Evolutionary conservation across 2,329 filamentous ascomycete genomes (phyloP).

Genomic region (Neonectria faginata): DNA sequence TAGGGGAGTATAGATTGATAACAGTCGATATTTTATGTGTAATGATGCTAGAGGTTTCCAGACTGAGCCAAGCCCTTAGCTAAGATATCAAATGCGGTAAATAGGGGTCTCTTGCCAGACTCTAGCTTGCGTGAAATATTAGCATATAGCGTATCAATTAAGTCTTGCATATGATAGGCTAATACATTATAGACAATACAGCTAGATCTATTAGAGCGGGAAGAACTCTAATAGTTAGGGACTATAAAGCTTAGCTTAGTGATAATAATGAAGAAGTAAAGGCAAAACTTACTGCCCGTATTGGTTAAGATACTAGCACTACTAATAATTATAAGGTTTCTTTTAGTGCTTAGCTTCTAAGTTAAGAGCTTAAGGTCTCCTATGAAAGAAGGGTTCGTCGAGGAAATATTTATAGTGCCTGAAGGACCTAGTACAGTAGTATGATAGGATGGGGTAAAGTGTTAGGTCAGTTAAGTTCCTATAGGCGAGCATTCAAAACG

Average conservation of each 20-base stretch:
- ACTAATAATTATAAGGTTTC: background rate
- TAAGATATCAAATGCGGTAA: background rate
- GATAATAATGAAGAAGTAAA: background rate
- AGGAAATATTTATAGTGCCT: too few relatives aligned
- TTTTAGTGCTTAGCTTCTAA: background rate
- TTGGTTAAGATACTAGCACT: background rate
- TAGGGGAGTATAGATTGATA: background rate
- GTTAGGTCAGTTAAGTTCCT: too few relatives aligned
- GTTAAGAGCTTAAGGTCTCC: too few relatives aligned
- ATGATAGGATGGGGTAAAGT: too few relatives aligned
- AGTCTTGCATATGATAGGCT: background rate
- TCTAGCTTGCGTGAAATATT: background rate
- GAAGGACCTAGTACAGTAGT: too few relatives aligned
- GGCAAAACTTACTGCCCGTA: background rate
- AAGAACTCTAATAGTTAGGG: background rate
- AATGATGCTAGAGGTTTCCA: background rate
- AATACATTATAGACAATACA: background rate
- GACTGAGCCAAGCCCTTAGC: background rate
- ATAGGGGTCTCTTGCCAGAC: background rate
- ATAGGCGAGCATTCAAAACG: too few relatives aligned
- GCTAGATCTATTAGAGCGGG: background rate
- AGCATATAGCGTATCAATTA: background rate
- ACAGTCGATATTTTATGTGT: constrained; percentile 3
- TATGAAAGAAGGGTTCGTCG: too few relatives aligned
- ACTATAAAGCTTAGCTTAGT: background rate